Evolutionary conservation across 1,139 yeast species (phyloP).

Genomic region (Arxiozyma telluris): DNA sequence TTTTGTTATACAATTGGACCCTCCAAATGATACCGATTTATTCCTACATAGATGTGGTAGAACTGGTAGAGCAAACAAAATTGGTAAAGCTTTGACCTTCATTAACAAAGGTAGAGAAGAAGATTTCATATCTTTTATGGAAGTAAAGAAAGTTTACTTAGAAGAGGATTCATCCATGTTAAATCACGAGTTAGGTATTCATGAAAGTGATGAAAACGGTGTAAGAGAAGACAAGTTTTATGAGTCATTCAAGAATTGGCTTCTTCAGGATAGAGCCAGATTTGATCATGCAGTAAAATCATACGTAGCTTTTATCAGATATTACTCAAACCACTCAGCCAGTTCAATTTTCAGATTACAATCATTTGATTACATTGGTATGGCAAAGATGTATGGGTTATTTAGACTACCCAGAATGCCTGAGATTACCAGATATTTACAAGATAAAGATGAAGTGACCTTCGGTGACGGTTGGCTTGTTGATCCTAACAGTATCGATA

Average conservation of each 20-base stretch:
- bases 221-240: slow-evolving; percentile 27
- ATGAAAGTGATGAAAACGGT: background rate
- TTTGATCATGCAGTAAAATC: slow-evolving; percentile 75
- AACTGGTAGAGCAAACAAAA: slow-evolving; percentile 91
- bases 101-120: slow-evolving; percentile 68
- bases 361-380: slow-evolving; percentile 58
- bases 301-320: slow-evolving; percentile 74
- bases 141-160: slow-evolving; percentile 58
- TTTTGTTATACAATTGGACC: slow-evolving; percentile 85
- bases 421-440: slow-evolving; percentile 52
- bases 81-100: slow-evolving; percentile 70
- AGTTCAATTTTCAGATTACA: slow-evolving; percentile 76
- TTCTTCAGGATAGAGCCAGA: slow-evolving; percentile 62
- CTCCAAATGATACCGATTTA: slow-evolving; percentile 97
- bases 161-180: slow-evolving; percentile 22
- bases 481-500: slow-evolving; percentile 39
- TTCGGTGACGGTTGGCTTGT: slow-evolving; percentile 61
- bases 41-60: slow-evolving; percentile 77
- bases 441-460: slow-evolving; percentile 29
- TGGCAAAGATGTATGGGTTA: slow-evolving; percentile 73
- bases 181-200: background rate
- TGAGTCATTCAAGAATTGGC: slow-evolving; percentile 42
- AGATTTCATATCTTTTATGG: slow-evolving; percentile 72
- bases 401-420: slow-evolving; percentile 91
- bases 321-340: slow-evolving; percentile 86